Evolutionary conservation across 176 grass and related monocot species (phyloP).

Genomic region (Tillandsia fasciculata): DNA sequence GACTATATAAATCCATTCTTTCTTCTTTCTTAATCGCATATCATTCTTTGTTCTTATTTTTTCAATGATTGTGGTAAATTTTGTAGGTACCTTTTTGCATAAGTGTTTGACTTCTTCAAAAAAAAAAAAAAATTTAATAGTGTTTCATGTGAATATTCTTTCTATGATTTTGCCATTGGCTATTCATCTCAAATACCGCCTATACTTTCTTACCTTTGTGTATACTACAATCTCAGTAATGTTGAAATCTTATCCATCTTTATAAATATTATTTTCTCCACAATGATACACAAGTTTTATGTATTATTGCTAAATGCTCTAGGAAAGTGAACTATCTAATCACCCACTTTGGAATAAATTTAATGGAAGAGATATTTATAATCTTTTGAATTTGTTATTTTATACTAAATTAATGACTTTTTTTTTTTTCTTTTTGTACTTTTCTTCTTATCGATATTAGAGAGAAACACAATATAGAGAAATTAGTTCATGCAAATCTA

Average conservation of each 20-base stretch:
- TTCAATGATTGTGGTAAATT: constrained; percentile 27
- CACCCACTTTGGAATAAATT: too few species aligned
- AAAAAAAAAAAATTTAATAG: constrained; percentile 85
- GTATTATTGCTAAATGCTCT: too few species aligned
- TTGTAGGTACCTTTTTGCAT: constrained; percentile 96
- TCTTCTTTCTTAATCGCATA: neutral
- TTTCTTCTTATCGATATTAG: too few species aligned
- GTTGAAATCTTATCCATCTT: too few species aligned
- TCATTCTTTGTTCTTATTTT: neutral
- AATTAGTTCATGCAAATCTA: too few species aligned
- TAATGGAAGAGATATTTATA: too few species aligned
- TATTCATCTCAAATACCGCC: constrained; percentile 60
- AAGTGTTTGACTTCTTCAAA: constrained; percentile 93
- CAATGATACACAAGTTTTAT: neutral
- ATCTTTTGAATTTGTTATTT: too few species aligned
- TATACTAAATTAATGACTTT: too few species aligned
- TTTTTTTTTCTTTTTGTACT: too few species aligned
- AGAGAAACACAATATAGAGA: too few species aligned
- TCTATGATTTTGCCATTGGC: constrained; percentile 90
- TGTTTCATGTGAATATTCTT: constrained; percentile 88
- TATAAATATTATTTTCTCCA: neutral
- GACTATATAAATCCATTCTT: constrained; percentile 6
- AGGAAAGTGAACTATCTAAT: too few species aligned
- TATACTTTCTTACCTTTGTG: constrained; percentile 86
- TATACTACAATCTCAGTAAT: constrained; percentile 42